A percentile compares a stretch with the other conserved stretches of the same genome.
phyloP scores from a whole-genome alignment of 208 protist genomes.

The Leishmania lainsoni region DNA sequence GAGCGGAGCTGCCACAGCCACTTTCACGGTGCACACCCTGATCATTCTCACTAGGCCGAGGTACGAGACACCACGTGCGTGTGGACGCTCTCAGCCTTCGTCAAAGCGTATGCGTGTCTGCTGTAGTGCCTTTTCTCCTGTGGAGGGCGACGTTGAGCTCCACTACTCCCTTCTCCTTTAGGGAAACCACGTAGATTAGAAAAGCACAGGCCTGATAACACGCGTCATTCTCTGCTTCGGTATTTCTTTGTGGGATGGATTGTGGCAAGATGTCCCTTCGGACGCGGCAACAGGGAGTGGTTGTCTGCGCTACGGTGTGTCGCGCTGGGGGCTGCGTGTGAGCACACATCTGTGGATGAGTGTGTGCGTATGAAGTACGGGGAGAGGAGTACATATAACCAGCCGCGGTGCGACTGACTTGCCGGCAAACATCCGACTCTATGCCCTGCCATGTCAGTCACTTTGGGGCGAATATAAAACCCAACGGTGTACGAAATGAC shows the following conservation, averaged over 20 bases:
- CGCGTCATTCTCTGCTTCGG: too few relatives aligned
- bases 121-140: not conserved
- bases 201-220: not conserved
- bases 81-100: not conserved
- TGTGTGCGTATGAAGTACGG: not conserved
- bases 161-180: not conserved
- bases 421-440: not conserved
- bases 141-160: not conserved
- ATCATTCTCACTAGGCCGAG: not conserved
- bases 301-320: not conserved
- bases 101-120: not conserved
- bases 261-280: not conserved
- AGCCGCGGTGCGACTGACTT: not conserved
- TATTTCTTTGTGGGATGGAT: not conserved
- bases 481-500: not conserved
- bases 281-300: not conserved
- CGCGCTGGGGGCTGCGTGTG: not conserved
- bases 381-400: not conserved
- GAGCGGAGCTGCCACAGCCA: not conserved
- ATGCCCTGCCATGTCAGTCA: not conserved
- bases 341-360: not conserved
- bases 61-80: not conserved
- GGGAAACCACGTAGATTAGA: not conserved
- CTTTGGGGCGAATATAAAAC: not conserved
- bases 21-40: slow-evolving; percentile 4